Conservation (phyloP, 805 yeast species). For the Monosporozyma solicola region DNA sequence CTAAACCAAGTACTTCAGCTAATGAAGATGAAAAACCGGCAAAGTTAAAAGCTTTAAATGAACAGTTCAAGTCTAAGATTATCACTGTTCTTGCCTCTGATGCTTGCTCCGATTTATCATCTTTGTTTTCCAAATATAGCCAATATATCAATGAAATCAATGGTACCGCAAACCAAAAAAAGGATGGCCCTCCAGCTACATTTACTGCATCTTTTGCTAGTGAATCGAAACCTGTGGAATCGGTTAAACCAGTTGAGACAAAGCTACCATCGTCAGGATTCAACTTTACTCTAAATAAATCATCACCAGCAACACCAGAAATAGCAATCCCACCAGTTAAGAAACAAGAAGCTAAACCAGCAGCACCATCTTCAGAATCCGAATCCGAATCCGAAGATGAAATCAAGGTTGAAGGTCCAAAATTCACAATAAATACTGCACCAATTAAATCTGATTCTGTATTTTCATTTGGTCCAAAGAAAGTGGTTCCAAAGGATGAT, state of each 20-base stretch:
- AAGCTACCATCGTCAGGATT: slow-evolving; percentile 1
- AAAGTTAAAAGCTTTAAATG: slow-evolving; percentile 57
- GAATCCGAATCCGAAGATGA: slow-evolving; percentile 39
- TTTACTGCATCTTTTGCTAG: neutral
- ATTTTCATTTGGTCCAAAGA: slow-evolving; percentile 35
- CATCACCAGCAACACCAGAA: neutral
- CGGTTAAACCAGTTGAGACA: neutral
- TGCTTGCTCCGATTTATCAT: slow-evolving; percentile 47
- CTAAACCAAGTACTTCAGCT: neutral
- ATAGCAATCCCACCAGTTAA: neutral
- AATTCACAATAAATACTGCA: slow-evolving; percentile 40
- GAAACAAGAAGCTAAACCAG: neutral
- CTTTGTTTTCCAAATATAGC: slow-evolving; percentile 49
- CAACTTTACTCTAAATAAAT: neutral
- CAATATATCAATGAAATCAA: slow-evolving; percentile 37
- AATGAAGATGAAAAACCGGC: slow-evolving; percentile 31
- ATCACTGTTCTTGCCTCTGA: slow-evolving; percentile 34
- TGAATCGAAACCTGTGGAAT: neutral
- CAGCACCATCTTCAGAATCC: slow-evolving; percentile 7
- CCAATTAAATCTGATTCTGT: slow-evolving; percentile 45
- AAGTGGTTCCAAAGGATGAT: slow-evolving; percentile 16
- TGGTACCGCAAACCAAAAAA: slow-evolving; percentile 7
- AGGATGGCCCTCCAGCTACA: slow-evolving; percentile 1
- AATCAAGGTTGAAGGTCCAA: slow-evolving; percentile 64
- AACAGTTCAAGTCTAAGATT: slow-evolving; percentile 45